Percentiles rank a stretch among this genome's conserved stretches.
Conservation (phyloP, 2,329 filamentous ascomycete species). For the Chaetomium strumarium region DNA sequence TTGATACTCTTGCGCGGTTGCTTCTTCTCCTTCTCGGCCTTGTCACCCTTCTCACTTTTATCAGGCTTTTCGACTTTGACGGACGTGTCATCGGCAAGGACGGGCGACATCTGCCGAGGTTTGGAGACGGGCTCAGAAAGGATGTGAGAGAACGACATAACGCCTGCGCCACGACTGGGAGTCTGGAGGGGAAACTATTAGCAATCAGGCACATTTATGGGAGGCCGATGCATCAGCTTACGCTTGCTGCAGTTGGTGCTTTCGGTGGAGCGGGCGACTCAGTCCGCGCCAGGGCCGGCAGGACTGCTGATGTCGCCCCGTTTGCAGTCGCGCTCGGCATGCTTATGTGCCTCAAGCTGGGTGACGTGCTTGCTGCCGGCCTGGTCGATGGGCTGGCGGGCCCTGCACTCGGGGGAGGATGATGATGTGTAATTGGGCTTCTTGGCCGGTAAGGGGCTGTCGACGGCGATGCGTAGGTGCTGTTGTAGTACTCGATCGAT, state of each 20-base stretch:
- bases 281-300: constrained; percentile 34
- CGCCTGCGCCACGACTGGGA: constrained; percentile 68
- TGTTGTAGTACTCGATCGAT: constrained; percentile 41
- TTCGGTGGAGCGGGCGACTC: constrained; percentile 38
- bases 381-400: constrained; percentile 40
- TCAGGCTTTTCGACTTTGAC: constrained; percentile 17
- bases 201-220: constrained; percentile 12
- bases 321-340: constrained; percentile 36
- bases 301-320: constrained; percentile 30
- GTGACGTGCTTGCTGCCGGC: constrained; percentile 42
- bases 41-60: constrained; percentile 25
- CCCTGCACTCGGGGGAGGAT: constrained; percentile 33
- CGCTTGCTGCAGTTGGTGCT: constrained; percentile 31
- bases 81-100: constrained; percentile 23
- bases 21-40: constrained; percentile 32
- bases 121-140: constrained; percentile 66
- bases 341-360: constrained; percentile 40
- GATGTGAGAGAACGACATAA: constrained; percentile 96
- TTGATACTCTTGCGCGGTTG: constrained; percentile 34
- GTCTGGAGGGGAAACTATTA: constrained; percentile 44
- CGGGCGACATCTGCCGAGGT: constrained; percentile 30
- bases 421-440: constrained; percentile 46
- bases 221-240: constrained; percentile 25
- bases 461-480: constrained; percentile 39
- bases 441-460: constrained; percentile 40